Conservation (phyloP, 345 rosid genomes). For the Sisymbrium irio region DNA sequence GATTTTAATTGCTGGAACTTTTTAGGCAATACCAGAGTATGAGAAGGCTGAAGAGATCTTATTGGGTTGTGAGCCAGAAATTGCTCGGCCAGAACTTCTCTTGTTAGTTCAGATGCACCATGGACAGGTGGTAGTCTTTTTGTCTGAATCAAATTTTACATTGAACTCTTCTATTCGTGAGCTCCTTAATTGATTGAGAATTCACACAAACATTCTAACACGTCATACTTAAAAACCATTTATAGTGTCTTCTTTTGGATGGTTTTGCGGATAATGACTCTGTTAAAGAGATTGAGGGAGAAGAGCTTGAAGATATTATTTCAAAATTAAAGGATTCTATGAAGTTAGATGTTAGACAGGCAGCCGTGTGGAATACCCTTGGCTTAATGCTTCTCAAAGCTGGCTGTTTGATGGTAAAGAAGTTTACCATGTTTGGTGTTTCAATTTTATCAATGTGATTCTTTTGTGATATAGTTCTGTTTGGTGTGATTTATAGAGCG, state of each 20-base stretch:
- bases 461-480: slow-evolving; percentile 20
- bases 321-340: slow-evolving; percentile 71
- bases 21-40: slow-evolving; percentile 77
- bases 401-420: slow-evolving; percentile 73
- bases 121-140: slow-evolving; percentile 70
- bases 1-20: slow-evolving; percentile 13
- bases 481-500: slow-evolving; percentile 50
- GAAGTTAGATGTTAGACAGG: slow-evolving; percentile 73
- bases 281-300: slow-evolving; percentile 75
- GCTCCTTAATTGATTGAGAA: not conserved
- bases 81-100: slow-evolving; percentile 88
- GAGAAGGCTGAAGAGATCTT: slow-evolving; percentile 95
- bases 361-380: slow-evolving; percentile 80
- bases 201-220: not conserved
- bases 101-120: slow-evolving; percentile 91
- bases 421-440: slow-evolving; percentile 14
- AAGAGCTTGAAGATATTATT: slow-evolving; percentile 73
- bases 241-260: slow-evolving; percentile 79
- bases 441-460: slow-evolving; percentile 12
- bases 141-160: not conserved
- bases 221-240: slow-evolving; percentile 9
- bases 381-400: slow-evolving; percentile 85
- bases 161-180: not conserved
- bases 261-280: slow-evolving; percentile 53
- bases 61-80: slow-evolving; percentile 70